These are phyloP conservation scores for Ophiostoma populinum DNA, from an alignment of 2,329 filamentous ascomycete species.

Conservation along the genomic window DNA sequence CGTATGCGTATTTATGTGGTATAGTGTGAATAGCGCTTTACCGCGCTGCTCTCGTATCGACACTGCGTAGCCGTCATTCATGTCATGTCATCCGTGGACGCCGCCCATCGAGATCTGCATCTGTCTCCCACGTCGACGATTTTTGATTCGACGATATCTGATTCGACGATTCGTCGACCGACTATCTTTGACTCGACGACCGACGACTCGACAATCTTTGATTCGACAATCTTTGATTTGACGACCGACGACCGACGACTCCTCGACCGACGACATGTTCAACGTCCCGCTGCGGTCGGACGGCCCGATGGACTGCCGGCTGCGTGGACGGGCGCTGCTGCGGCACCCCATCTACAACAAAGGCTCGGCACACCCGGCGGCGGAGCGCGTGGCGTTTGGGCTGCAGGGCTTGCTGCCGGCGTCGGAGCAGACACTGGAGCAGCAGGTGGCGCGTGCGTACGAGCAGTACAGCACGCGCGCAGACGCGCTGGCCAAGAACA, in stretches of 20 bases:
- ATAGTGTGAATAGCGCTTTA: no score
- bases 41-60: not conserved
- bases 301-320: constrained; percentile 31
- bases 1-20: not conserved
- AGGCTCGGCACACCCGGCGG: constrained; percentile 55
- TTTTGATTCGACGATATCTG: no score
- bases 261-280: no score
- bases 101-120: no score
- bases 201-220: no score
- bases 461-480: constrained; percentile 51
- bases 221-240: no score
- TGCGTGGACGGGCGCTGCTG: constrained; percentile 37
- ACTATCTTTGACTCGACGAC: no score
- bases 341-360: constrained; percentile 62
- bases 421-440: constrained; percentile 55
- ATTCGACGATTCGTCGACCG: no score
- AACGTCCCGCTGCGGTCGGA: constrained; percentile 27
- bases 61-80: no score
- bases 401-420: constrained; percentile 58
- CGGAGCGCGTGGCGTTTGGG: constrained; percentile 53
- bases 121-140: no score
- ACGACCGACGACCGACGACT: no score
- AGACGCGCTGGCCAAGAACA: constrained; percentile 65
- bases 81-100: no score
- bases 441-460: constrained; percentile 63